Evolutionary conservation across 495 filamentous ascomycete genomes (phyloP).

Genomic region (Wilcoxina mikolae): DNA sequence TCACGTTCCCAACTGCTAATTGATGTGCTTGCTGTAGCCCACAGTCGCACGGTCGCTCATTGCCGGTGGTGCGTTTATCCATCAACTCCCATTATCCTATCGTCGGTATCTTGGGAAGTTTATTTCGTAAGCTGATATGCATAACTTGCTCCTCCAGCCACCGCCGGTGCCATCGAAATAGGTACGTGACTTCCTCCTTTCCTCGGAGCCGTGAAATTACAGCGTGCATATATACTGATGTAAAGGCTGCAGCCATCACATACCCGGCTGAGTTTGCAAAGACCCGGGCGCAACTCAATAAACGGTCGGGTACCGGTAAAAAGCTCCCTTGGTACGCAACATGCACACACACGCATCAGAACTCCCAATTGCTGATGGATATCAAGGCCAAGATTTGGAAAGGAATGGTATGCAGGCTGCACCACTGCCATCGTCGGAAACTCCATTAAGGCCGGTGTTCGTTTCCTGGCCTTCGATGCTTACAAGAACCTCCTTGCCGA

Average conservation of each 20-base stretch:
- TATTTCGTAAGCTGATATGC: too few relatives aligned
- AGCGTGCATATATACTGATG: too few relatives aligned
- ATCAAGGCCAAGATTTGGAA: slow-evolving; percentile 63
- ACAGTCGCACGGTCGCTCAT: slow-evolving; percentile 18
- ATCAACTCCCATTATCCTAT: slow-evolving; percentile 6
- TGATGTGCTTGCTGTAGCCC: neutral
- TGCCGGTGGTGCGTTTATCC: slow-evolving; percentile 18
- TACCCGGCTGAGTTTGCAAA: slow-evolving; percentile 99
- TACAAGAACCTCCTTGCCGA: slow-evolving; percentile 75
- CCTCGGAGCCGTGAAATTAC: too few relatives aligned
- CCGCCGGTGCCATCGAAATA: slow-evolving; percentile 90
- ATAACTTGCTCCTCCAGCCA: slow-evolving; percentile 32
- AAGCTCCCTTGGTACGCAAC: slow-evolving; percentile 86
- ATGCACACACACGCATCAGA: neutral
- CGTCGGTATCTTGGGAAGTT: too few relatives aligned
- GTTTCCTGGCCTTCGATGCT: slow-evolving; percentile 90
- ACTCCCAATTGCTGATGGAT: neutral
- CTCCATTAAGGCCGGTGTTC: slow-evolving; percentile 85
- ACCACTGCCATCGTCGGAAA: slow-evolving; percentile 95
- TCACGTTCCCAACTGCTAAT: neutral
- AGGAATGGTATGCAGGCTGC: slow-evolving; percentile 94
- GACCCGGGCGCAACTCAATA: slow-evolving; percentile 86
- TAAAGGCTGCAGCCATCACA: slow-evolving; percentile 76
- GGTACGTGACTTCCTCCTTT: slow-evolving; percentile 43
- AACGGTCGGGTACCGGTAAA: slow-evolving; percentile 57